phyloP scores from a whole-genome alignment of 225 moss, liverwort and hornwort genomes.

The Anthoceros angustus region DNA sequence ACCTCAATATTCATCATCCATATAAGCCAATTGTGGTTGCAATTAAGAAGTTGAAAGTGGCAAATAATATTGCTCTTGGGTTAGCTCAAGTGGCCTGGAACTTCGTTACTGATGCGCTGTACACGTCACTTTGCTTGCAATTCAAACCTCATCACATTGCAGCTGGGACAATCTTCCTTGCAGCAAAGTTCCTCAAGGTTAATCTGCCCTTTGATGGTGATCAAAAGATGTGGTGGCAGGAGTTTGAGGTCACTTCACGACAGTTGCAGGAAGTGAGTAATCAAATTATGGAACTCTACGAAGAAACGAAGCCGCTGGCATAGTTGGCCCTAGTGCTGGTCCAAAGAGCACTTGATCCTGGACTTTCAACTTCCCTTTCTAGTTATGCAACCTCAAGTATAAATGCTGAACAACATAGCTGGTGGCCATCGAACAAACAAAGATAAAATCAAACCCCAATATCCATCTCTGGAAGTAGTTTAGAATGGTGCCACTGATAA shows the following conservation, averaged over 20 bases:
- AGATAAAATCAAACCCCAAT: too few relatives aligned
- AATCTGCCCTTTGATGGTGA: slow-evolving; percentile 75
- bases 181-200: slow-evolving; percentile 91
- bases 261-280: slow-evolving; percentile 41
- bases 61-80: slow-evolving; percentile 33
- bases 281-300: too few relatives aligned
- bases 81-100: slow-evolving; percentile 98
- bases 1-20: slow-evolving; percentile 84
- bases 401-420: too few relatives aligned
- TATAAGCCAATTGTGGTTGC: slow-evolving; percentile 85
- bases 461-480: too few relatives aligned
- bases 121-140: slow-evolving; percentile 88
- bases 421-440: too few relatives aligned
- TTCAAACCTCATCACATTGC: slow-evolving; percentile 96
- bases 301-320: too few relatives aligned
- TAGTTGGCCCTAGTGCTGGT: too few relatives aligned
- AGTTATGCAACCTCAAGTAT: too few relatives aligned
- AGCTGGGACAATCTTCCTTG: slow-evolving; percentile 87
- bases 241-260: slow-evolving; percentile 73
- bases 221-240: slow-evolving; percentile 80
- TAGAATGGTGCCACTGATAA: too few relatives aligned
- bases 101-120: slow-evolving; percentile 94
- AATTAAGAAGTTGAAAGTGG: slow-evolving; percentile 81
- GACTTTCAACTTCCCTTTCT: too few relatives aligned
- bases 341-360: too few relatives aligned